Evolutionary conservation across 1,284 basidiomycete genomes (phyloP), one percentile per base, ranked within the genome.

Genomic region (Sporisorium exsertum): DNA sequence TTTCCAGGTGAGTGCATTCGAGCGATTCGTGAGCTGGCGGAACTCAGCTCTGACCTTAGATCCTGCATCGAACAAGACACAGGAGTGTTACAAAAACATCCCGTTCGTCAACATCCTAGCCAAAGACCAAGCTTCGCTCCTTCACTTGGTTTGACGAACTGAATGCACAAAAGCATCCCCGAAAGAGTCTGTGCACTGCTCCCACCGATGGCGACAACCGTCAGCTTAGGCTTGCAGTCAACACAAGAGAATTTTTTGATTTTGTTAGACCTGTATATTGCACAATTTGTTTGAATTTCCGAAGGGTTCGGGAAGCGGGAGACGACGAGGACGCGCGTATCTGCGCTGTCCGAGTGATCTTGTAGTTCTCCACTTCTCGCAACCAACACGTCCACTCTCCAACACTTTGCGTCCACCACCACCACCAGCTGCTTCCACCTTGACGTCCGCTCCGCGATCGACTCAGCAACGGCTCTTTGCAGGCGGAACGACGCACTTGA

Each of bases 41-140:
- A 37, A 20, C 35, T 22, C 20, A n/a, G 51, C 8, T 24, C 32
- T 57, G 55, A 33, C 22, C 13, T 40, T 13, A 16, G 18, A 18
- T 37, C 29, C 27, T 1, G 27, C 40, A 10, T 12, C 24, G 13
- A 29, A 13, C 43, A 0, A 12, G 13, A 29, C 49, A 66, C 49
- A 66, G 60, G 57, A 60, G 26, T 20, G 26, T 8, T 59, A 61
- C 37, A 37, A 37, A 7, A 13, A 64, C 57, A 26, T 75, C 5
- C 59, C 72, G 9, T 71, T 66, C 27, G 50, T 16, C 43, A 75
- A 75, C 52, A 67, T 75, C 18, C 15, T 75, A 5, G 56, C 67
- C 3, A 58, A 57, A 32, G 67, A 71, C 12, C 72, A 75, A 20
- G 72, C 72, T 12, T 24, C 57, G 10, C 33, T 58, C 0, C 49